These are phyloP conservation scores for Fistulifera solaris DNA, from an alignment of 108 stramenopile genomes.

Conservation along the genomic window DNA sequence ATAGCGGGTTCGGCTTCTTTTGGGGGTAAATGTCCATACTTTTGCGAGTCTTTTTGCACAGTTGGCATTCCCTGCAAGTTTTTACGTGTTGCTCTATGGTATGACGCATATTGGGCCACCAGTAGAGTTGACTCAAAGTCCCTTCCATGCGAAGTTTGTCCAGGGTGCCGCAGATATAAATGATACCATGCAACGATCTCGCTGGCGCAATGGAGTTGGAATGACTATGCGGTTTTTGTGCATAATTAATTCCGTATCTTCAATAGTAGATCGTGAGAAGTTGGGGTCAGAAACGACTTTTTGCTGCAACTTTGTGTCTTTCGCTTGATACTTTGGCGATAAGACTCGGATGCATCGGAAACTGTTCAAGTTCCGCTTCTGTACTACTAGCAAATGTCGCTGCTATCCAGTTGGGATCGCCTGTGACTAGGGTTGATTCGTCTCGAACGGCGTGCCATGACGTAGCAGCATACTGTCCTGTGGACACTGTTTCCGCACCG, in stretches of 20 bases:
- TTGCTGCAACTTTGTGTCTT: not conserved
- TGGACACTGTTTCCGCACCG: too few relatives aligned
- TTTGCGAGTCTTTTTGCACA: conserved; percentile 8
- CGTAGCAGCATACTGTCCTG: not conserved
- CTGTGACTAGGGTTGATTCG: not conserved
- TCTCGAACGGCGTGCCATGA: not conserved
- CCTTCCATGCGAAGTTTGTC: conserved; percentile 10
- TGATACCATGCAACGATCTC: conserved; percentile 19
- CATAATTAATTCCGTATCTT: not conserved
- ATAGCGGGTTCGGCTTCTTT: conserved; percentile 10
- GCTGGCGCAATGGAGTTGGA: not conserved
- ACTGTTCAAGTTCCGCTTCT: conserved; percentile 3
- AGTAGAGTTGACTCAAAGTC: conserved; percentile 12
- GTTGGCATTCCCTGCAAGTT: conserved; percentile 16
- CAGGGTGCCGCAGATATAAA: conserved; percentile 15
- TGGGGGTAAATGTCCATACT: conserved; percentile 30
- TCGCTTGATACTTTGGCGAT: conserved; percentile 1
- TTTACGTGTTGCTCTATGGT: conserved; percentile 14
- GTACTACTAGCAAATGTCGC: not conserved
- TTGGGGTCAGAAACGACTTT: not conserved
- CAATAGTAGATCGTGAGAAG: not conserved
- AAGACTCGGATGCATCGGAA: not conserved
- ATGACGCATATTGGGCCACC: conserved; percentile 20
- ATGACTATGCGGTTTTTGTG: not conserved
- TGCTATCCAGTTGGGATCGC: not conserved